Evolutionary conservation across 2,329 filamentous ascomycete species (phyloP).

Genomic region (Penicillium sp.): DNA sequence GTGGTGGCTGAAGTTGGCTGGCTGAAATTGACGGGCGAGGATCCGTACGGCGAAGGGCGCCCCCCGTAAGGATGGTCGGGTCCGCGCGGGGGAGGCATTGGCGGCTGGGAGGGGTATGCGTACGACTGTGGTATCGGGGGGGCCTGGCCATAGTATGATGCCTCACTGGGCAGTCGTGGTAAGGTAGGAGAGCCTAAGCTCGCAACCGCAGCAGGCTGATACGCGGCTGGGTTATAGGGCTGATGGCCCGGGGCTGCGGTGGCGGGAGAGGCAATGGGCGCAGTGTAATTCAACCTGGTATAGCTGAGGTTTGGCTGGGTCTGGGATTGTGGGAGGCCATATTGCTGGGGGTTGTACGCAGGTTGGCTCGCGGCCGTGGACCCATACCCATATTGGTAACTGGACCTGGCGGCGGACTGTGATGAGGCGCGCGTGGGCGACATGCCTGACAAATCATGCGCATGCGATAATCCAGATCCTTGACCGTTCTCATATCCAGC

Average conservation of each 20-base stretch:
- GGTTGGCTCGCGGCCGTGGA: constrained; percentile 44
- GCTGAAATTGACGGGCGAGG: constrained; percentile 23
- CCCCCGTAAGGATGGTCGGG: constrained; percentile 39
- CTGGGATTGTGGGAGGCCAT: constrained; percentile 48
- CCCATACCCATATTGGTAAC: constrained; percentile 49
- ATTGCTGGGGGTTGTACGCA: constrained; percentile 63
- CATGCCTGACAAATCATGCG: constrained; percentile 36
- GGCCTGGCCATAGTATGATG: constrained; percentile 27
- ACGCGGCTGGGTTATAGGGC: constrained; percentile 52
- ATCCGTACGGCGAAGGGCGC: constrained; percentile 34
- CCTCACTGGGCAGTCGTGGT: constrained; percentile 33
- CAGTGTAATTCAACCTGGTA: constrained; percentile 65
- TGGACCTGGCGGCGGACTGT: constrained; percentile 42
- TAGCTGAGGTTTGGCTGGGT: constrained; percentile 56
- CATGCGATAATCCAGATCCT: constrained; percentile 37
- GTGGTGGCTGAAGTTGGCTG: constrained; percentile 25
- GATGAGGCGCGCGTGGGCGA: constrained; percentile 43
- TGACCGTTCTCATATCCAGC: constrained; percentile 31
- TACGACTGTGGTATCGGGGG: constrained; percentile 35
- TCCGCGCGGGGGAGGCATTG: constrained; percentile 40
- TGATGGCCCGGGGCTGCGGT: constrained; percentile 35
- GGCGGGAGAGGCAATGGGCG: constrained; percentile 26
- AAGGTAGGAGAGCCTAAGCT: constrained; percentile 32
- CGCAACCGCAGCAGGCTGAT: constrained; percentile 39
- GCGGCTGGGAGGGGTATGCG: constrained; percentile 33